A percentile compares a stretch with the other conserved stretches of the same genome.
Conservation (phyloP, 371 early-diverging fungal genomes). For the Mortierella sp. region DNA sequence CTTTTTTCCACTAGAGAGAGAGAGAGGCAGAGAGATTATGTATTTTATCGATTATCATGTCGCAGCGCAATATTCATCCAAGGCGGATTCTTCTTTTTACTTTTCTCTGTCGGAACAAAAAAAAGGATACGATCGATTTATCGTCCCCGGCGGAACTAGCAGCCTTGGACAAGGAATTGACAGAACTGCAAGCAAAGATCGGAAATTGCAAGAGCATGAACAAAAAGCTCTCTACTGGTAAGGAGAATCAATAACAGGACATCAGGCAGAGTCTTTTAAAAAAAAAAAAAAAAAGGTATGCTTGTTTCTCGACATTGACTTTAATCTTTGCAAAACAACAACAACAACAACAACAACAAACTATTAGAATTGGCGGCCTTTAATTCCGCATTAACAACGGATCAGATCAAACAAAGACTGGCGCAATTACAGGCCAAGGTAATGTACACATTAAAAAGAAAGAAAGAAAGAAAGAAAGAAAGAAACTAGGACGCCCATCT, state of each 20-base stretch:
- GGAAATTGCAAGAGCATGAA: conserved; percentile 26
- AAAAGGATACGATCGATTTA: conserved; percentile 31
- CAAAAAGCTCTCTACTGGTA: conserved; percentile 29
- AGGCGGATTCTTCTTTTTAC: too few relatives aligned
- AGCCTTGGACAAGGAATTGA: conserved; percentile 19
- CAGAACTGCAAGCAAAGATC: conserved; percentile 16
- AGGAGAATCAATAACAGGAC: not conserved
- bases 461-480: too few relatives aligned
- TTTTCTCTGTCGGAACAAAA: not conserved
- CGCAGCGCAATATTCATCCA: not conserved
- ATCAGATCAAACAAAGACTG: conserved; percentile 22
- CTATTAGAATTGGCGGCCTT: conserved; percentile 27
- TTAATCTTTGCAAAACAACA: not conserved
- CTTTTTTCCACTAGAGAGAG: too few relatives aligned
- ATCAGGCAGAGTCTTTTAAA: not conserved
- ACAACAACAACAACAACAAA: not conserved
- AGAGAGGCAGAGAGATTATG: too few relatives aligned
- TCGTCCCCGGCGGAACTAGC: conserved; percentile 30
- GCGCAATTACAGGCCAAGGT: conserved; percentile 24
- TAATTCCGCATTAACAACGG: conserved; percentile 31
- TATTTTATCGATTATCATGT: too few relatives aligned
- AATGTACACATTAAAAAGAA: not conserved
- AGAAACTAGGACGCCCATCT: too few relatives aligned
- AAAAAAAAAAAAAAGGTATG: not conserved
- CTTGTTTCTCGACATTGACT: too few relatives aligned